These are phyloP conservation scores for Bauhinia variegata DNA, from an alignment of 306 rosid species.

Conservation along the genomic window DNA sequence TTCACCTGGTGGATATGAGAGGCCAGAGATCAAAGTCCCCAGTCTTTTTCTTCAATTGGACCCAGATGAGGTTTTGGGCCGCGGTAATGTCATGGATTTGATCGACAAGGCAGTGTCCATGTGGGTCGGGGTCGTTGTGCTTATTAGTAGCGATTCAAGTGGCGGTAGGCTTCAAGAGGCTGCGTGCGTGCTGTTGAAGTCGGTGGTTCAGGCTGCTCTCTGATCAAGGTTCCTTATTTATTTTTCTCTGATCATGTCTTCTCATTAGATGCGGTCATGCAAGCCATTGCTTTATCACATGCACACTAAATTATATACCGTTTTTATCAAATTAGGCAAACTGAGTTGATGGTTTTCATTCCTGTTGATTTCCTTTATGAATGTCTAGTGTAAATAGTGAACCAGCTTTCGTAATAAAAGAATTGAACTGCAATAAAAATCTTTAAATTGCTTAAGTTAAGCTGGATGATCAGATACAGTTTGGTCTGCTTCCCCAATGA, in stretches of 20 bases:
- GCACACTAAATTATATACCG: neutral
- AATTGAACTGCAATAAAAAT: neutral
- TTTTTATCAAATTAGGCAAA: neutral
- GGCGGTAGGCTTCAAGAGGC: slow-evolving; percentile 81
- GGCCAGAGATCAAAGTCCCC: slow-evolving; percentile 77
- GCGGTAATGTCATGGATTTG: slow-evolving; percentile 42
- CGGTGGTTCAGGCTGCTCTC: slow-evolving; percentile 72
- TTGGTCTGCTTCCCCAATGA: neutral
- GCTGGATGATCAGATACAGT: neutral
- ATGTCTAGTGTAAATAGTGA: neutral
- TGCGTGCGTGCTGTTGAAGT: slow-evolving; percentile 79
- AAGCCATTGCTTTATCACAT: slow-evolving; percentile 7
- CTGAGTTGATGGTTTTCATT: neutral
- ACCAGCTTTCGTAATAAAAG: neutral
- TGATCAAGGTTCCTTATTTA: slow-evolving; percentile 64
- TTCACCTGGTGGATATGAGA: slow-evolving; percentile 89
- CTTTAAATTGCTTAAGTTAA: neutral
- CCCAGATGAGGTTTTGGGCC: slow-evolving; percentile 53
- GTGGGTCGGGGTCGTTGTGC: slow-evolving; percentile 72
- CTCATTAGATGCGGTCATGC: neutral
- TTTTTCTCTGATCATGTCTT: neutral
- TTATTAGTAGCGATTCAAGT: slow-evolving; percentile 49
- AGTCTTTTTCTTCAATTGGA: slow-evolving; percentile 62
- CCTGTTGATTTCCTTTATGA: neutral
- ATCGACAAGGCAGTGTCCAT: slow-evolving; percentile 71